These are phyloP conservation scores for Phytophthora colocasiae DNA, from an alignment of 352 stramenopile genomes.

Conservation along the genomic window DNA sequence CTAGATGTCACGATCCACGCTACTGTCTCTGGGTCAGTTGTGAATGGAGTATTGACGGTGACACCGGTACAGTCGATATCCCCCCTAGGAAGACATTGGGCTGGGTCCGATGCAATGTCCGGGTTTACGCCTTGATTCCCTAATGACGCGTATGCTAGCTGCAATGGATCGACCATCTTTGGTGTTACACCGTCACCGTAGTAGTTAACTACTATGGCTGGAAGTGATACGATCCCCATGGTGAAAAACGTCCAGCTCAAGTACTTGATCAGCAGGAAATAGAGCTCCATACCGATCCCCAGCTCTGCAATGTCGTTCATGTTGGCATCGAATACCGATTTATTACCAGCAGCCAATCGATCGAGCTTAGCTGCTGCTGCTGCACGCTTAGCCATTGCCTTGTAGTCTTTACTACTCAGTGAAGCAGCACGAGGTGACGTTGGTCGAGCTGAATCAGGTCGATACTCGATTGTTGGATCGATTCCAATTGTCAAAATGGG, in stretches of 20 bases:
- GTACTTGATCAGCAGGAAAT: slow-evolving; percentile 89
- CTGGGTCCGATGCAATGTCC: slow-evolving; percentile 52
- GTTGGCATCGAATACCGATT: slow-evolving; percentile 63
- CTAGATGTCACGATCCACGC: slow-evolving; percentile 79
- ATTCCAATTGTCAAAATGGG: slow-evolving; percentile 9
- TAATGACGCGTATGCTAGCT: slow-evolving; percentile 76
- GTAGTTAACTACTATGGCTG: slow-evolving; percentile 69
- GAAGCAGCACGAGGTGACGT: slow-evolving; percentile 14
- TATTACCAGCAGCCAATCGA: slow-evolving; percentile 69
- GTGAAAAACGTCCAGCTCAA: slow-evolving; percentile 64
- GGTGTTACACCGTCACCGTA: slow-evolving; percentile 69
- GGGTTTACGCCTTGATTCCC: slow-evolving; percentile 81
- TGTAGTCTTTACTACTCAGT: slow-evolving; percentile 59
- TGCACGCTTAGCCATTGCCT: slow-evolving; percentile 64
- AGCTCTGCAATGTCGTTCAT: slow-evolving; percentile 82
- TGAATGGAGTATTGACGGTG: slow-evolving; percentile 79
- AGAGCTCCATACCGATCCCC: slow-evolving; percentile 85
- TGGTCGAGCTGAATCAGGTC: not conserved
- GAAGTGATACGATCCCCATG: slow-evolving; percentile 75
- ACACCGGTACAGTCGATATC: slow-evolving; percentile 77
- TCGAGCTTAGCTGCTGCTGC: slow-evolving; percentile 48
- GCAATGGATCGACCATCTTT: slow-evolving; percentile 73
- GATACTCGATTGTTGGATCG: not conserved
- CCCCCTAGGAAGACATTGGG: slow-evolving; percentile 53
- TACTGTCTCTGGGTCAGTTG: slow-evolving; percentile 54